These are phyloP conservation scores for Nothomitra cinnamomea DNA, from an alignment of 2,329 filamentous ascomycete genomes.

Conservation along the genomic window DNA sequence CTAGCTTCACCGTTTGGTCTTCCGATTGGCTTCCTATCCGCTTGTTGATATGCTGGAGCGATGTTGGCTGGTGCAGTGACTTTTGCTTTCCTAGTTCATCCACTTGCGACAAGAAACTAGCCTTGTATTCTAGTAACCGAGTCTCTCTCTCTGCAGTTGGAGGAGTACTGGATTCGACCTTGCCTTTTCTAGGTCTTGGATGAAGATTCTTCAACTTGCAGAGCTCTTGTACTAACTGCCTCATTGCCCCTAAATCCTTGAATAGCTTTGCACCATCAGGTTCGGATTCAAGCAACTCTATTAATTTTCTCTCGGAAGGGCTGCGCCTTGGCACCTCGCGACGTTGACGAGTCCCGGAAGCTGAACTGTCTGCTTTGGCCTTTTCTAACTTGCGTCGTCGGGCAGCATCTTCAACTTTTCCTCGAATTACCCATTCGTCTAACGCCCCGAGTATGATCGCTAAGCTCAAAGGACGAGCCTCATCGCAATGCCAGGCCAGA, in stretches of 20 bases:
- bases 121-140: not conserved
- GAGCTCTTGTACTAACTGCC: not conserved
- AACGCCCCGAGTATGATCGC: not conserved
- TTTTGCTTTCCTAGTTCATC: not conserved
- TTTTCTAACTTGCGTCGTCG: not conserved
- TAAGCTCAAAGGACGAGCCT: not conserved
- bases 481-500: not conserved
- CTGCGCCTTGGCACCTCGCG: not conserved
- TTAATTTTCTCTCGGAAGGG: not conserved
- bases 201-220: not conserved
- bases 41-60: not conserved
- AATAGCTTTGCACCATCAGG: not conserved
- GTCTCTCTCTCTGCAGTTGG: not conserved
- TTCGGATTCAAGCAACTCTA: not conserved
- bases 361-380: not conserved
- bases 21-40: not conserved
- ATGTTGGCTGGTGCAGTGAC: not conserved
- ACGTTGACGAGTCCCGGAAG: not conserved
- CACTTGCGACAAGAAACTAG: not conserved
- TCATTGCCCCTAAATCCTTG: not conserved
- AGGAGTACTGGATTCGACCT: not conserved
- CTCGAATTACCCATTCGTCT: not conserved
- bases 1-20: not conserved
- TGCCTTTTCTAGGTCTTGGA: not conserved
- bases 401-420: not conserved